phyloP scores from a whole-genome alignment of 768 basidiomycete species.

The Pulveroboletus ravenelii region DNA sequence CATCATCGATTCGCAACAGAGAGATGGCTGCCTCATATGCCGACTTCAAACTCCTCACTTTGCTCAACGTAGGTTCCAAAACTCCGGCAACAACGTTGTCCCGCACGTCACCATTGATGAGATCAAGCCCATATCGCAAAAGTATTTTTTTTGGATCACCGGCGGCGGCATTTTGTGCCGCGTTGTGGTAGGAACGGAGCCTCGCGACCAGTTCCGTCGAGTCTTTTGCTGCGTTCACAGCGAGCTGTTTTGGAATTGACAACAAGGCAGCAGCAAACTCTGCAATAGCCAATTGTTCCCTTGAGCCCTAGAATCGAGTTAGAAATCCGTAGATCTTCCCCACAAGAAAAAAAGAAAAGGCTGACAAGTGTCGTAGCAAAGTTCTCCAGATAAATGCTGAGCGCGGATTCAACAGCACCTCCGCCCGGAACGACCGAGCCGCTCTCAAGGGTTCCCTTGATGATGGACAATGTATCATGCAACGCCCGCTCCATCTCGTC shows the following conservation, averaged over 20 bases:
- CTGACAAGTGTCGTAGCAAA: conserved; percentile 95
- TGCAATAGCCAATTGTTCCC: conserved; percentile 98
- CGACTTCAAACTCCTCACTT: conserved; percentile 94
- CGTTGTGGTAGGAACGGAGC: conserved; percentile 93
- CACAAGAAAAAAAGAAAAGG: conserved; percentile 5
- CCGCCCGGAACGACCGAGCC: conserved; percentile 95
- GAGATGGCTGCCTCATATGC: conserved; percentile 97
- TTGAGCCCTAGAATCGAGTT: conserved; percentile 66
- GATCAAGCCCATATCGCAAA: conserved; percentile 89
- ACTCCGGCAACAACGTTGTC: conserved; percentile 94
- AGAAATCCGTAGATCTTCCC: background rate
- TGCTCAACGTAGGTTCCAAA: conserved; percentile 94
- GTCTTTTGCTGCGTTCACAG: conserved; percentile 98
- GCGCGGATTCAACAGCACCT: conserved; percentile 93
- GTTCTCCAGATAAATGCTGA: conserved; percentile 97
- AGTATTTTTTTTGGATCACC: conserved; percentile 90
- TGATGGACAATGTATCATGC: conserved; percentile 91
- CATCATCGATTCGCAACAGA: conserved; percentile 90
- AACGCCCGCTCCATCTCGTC: conserved; percentile 99
- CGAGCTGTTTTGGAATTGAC: conserved; percentile 93
- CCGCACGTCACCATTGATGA: conserved; percentile 89
- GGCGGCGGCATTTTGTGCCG: conserved; percentile 85
- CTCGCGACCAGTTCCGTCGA: conserved; percentile 97
- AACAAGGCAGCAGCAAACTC: conserved; percentile 93
- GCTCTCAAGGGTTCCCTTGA: conserved; percentile 96